A percentile compares a stretch with the other conserved stretches of the same genome.
Conservation (phyloP, 768 basidiomycete species). For the Tubosaeta brunneosetosa region DNA sequence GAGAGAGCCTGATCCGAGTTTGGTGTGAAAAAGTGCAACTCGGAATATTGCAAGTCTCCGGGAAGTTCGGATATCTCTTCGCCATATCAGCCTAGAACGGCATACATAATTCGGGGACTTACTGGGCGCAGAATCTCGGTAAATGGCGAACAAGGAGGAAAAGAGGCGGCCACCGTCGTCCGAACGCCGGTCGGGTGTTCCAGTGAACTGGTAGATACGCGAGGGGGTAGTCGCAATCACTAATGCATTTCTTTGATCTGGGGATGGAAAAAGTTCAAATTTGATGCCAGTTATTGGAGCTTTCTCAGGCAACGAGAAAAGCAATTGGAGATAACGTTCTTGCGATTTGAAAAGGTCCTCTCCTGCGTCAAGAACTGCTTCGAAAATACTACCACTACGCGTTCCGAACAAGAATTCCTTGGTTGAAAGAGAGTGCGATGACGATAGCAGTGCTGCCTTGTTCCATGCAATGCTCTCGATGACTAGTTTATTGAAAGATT, state of each 20-base stretch:
- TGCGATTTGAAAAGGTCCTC: slow-evolving; percentile 91
- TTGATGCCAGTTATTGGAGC: slow-evolving; percentile 82
- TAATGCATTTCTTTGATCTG: slow-evolving; percentile 57
- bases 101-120: slow-evolving; percentile 25
- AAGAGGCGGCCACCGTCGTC: slow-evolving; percentile 80
- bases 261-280: slow-evolving; percentile 69
- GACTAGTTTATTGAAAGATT: slow-evolving; percentile 72
- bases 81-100: slow-evolving; percentile 19
- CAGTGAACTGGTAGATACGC: slow-evolving; percentile 87
- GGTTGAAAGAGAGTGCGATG: slow-evolving; percentile 68
- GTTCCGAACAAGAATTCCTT: slow-evolving; percentile 85
- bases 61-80: slow-evolving; percentile 90
- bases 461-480: slow-evolving; percentile 95
- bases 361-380: slow-evolving; percentile 84
- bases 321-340: slow-evolving; percentile 69
- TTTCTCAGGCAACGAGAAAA: slow-evolving; percentile 75
- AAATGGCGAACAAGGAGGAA: slow-evolving; percentile 64
- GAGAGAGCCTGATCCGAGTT: slow-evolving; percentile 66
- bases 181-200: slow-evolving; percentile 56
- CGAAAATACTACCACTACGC: slow-evolving; percentile 80
- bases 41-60: slow-evolving; percentile 67
- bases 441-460: slow-evolving; percentile 57
- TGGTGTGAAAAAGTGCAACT: slow-evolving; percentile 74
- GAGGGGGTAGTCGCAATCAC: slow-evolving; percentile 82
- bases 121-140: slow-evolving; percentile 82